phyloP scores from a whole-genome alignment of 345 rosid genomes.

The Luvunga scandens region DNA sequence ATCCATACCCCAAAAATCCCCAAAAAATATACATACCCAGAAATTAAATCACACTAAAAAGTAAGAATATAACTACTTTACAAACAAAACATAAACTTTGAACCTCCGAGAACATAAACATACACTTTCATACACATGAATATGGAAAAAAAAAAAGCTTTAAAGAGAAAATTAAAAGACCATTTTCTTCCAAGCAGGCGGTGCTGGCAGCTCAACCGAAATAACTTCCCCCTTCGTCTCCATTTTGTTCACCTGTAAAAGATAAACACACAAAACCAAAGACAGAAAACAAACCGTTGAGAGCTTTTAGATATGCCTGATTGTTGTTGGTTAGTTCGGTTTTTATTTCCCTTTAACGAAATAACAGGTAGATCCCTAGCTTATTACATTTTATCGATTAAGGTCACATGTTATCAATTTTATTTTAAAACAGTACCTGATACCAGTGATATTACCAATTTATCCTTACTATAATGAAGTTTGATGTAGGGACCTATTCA shows the following conservation, averaged over 20 bases:
- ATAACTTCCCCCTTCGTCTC: constrained; percentile 48
- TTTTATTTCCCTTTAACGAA: neutral
- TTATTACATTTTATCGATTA: no score
- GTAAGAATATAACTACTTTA: neutral
- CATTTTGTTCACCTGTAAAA: constrained; percentile 34
- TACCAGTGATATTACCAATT: no score
- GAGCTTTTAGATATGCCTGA: constrained; percentile 25
- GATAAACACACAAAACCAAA: neutral
- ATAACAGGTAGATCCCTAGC: no score
- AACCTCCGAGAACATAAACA: neutral
- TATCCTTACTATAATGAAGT: no score
- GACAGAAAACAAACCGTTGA: constrained; percentile 29
- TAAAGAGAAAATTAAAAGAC: constrained; percentile 25
- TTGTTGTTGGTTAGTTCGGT: constrained; percentile 19
- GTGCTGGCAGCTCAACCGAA: constrained; percentile 74
- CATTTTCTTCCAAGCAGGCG: constrained; percentile 82
- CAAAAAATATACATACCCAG: neutral
- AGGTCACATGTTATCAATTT: no score
- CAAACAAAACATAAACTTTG: neutral
- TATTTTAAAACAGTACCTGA: no score
- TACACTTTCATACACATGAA: neutral
- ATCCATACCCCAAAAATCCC: neutral
- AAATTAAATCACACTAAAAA: neutral
- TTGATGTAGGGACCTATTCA: no score
- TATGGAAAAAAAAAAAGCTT: neutral